phyloP scores from a whole-genome alignment of 2,329 filamentous ascomycete species.

The Thelonectria blattea region DNA sequence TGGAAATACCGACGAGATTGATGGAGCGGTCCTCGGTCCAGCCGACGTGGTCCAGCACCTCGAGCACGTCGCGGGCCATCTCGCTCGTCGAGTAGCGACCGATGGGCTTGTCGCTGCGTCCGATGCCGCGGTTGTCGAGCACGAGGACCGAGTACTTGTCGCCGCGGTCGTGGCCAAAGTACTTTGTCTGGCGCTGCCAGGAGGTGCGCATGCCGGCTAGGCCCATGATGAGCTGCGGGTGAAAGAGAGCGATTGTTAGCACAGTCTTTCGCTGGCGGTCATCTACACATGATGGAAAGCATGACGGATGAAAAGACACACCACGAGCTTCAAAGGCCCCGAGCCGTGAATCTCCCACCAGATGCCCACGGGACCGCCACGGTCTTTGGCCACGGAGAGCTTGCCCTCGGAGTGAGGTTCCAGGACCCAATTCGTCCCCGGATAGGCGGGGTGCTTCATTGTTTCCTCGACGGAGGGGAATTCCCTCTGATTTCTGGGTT shows the following conservation, averaged over 20 bases:
- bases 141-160: constrained; percentile 75
- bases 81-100: constrained; percentile 80
- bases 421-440: constrained; percentile 71
- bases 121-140: constrained; percentile 86
- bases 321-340: constrained; percentile 74
- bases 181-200: constrained; percentile 84
- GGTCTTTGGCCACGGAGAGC: constrained; percentile 67
- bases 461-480: constrained; percentile 62
- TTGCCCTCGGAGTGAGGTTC: constrained; percentile 68
- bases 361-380: constrained; percentile 78
- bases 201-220: constrained; percentile 70
- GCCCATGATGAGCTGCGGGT: constrained; percentile 76
- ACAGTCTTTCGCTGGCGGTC: background rate
- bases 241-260: background rate
- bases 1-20: constrained; percentile 79
- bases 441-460: constrained; percentile 68
- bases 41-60: constrained; percentile 71
- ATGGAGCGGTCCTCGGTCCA: constrained; percentile 63
- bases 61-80: constrained; percentile 81
- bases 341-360: constrained; percentile 81
- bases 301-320: constrained; percentile 52
- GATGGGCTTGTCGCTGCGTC: constrained; percentile 77
- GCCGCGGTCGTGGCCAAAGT: constrained; percentile 76
- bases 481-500: constrained; percentile 15
- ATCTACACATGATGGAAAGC: background rate